phyloP scores from a whole-genome alignment of 2,329 filamentous ascomycete genomes.

The Metarhizium robertsii region DNA sequence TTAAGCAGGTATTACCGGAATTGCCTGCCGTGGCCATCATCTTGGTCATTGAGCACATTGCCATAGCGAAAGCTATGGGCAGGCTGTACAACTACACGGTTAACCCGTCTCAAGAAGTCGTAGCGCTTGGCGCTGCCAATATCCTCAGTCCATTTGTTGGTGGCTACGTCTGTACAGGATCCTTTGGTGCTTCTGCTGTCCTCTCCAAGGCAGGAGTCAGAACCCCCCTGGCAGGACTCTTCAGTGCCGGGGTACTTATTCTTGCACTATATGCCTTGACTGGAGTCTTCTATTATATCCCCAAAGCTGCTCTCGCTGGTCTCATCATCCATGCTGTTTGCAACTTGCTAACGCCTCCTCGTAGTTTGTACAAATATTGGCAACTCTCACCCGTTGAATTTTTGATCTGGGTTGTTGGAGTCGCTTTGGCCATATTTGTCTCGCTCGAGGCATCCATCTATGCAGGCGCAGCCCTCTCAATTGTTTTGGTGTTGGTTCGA shows the following conservation, averaged over 20 bases:
- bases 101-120: conserved; percentile 68
- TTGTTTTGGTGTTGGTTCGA: conserved; percentile 33
- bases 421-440: conserved; percentile 45
- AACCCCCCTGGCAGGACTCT: conserved; percentile 68
- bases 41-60: conserved; percentile 72
- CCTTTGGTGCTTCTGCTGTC: conserved; percentile 62
- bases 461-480: conserved; percentile 33
- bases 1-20: conserved; percentile 48
- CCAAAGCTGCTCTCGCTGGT: conserved; percentile 58
- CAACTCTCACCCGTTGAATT: conserved; percentile 64
- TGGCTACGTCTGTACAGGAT: conserved; percentile 34
- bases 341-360: conserved; percentile 65
- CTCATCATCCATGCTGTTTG: conserved; percentile 80
- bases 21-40: conserved; percentile 68
- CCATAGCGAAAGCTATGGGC: conserved; percentile 76
- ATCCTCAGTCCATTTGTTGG: conserved; percentile 68
- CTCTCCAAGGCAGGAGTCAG: conserved; percentile 77
- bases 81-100: conserved; percentile 72
- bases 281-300: conserved; percentile 74
- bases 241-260: conserved; percentile 67
- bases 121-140: conserved; percentile 69
- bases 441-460: conserved; percentile 43
- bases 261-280: conserved; percentile 71
- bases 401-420: conserved; percentile 65
- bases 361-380: conserved; percentile 71